Conservation (phyloP, 345 rosid species). For the Eucalyptus fibrosa region DNA sequence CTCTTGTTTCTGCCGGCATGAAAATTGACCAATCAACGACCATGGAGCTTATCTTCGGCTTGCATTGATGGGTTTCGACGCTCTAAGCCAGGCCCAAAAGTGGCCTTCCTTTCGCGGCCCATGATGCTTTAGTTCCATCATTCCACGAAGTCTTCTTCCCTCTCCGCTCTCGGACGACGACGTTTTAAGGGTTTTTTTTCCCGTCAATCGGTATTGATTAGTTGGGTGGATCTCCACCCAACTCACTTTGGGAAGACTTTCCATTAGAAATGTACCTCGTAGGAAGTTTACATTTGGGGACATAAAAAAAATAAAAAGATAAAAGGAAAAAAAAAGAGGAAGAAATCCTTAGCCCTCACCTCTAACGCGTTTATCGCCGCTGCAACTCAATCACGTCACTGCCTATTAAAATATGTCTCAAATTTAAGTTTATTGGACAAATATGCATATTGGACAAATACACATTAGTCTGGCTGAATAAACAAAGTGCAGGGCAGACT, state of each 20-base stretch:
- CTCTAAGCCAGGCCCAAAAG: neutral
- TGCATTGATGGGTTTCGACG: neutral
- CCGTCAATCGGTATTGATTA: neutral
- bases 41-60: neutral
- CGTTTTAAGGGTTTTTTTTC: too few species aligned
- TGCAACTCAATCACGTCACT: neutral
- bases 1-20: neutral
- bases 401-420: too few species aligned
- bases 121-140: neutral
- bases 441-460: too few species aligned
- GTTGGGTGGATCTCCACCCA: neutral
- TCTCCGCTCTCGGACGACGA: neutral
- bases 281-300: neutral
- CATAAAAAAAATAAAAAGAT: neutral
- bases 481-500: too few species aligned
- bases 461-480: too few species aligned
- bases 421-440: accelerated
- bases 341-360: neutral
- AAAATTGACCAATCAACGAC: neutral
- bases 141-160: neutral
- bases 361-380: neutral
- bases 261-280: neutral
- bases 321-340: neutral
- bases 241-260: neutral
- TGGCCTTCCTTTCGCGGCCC: neutral